Conservation (phyloP, 202 grass and related monocot species). For the Dendrocalamus latiflorus region DNA sequence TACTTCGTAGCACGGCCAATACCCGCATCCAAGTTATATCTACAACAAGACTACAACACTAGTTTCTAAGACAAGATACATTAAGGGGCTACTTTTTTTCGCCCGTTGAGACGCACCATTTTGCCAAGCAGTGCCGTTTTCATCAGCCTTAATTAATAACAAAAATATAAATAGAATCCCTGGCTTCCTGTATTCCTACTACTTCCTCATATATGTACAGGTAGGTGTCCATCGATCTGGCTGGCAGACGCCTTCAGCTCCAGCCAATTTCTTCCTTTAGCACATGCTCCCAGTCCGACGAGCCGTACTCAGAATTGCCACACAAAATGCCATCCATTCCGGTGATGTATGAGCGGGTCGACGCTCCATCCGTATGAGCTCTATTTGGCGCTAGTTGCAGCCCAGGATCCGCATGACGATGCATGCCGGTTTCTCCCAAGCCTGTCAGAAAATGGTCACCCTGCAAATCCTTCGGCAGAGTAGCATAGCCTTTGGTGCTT, state of each 20-base stretch:
- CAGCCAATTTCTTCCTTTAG: conserved; percentile 30
- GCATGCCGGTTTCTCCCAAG: conserved; percentile 6
- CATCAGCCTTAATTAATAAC: conserved; percentile 10
- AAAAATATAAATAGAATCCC: conserved; percentile 15
- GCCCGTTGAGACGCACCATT: not conserved
- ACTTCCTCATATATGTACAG: conserved; percentile 28
- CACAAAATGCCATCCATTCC: not conserved
- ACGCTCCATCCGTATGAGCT: not conserved
- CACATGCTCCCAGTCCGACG: conserved; percentile 46
- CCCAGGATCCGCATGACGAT: not conserved
- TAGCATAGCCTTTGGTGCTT: conserved; percentile 6
- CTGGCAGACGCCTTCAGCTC: conserved; percentile 15
- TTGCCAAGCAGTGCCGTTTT: not conserved
- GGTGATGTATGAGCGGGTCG: not conserved
- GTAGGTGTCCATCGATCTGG: not conserved
- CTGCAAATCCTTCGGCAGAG: conserved; percentile 7
- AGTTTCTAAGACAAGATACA: conserved; percentile 12
- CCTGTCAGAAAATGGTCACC: not conserved
- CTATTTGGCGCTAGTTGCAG: not conserved
- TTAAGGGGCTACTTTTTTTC: not conserved
- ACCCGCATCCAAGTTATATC: too few species aligned
- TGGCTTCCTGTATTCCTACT: too few species aligned
- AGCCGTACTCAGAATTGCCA: conserved; percentile 19
- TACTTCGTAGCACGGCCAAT: not conserved
- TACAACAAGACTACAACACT: too few species aligned